Evolutionary conservation across 2,329 filamentous ascomycete genomes (phyloP), one percentile per base, ranked within the genome.

Genomic region (Aureobasidium sp.): DNA sequence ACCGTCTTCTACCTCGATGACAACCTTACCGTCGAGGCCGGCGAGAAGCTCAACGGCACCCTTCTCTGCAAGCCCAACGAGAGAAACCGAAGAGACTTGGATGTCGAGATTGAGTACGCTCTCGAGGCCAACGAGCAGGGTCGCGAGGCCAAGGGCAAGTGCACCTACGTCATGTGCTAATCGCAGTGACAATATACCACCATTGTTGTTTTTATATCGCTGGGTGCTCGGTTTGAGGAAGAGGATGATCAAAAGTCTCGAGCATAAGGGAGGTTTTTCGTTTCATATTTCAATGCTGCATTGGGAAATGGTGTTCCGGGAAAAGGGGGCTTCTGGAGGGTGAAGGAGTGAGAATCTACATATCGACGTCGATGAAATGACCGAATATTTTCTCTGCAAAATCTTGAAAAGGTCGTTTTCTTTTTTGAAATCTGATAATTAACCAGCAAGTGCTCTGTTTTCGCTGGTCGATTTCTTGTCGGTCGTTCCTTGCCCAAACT

Each of bases 1-100:
- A 99, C 94, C 14, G 94, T 99, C 65, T 97, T 99, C 80, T 99
- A 99, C 79, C 82, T 99, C 66, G 85, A 89, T 71, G 92, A 99
- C 68, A 90, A 96, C 37, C 80, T 99, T 66, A 97, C 92, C 19
- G 91, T 96, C 40, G 88, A 96, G 76, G 83, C 90, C 71, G 91
- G 88, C 62, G 94, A 99, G 80, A 81, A 84, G 70, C 82, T 99
- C 64, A 77, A 79, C 64, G 90, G 90, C 70, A 79, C 82, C 35
- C 79, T 99, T 44, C 82, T 85, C 66, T 95, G 93, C 79, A 88
- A 86, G 77, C 94, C 94, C 59, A 99, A 96, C 74, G 82, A 88
- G 66, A 92, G 94, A 84, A 97, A 99, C 81, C 87, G 88, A 75
- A 88, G 94, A 67, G 94, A 99, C 74, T 82, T 99, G 61, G 94